Evolutionary conservation across 495 filamentous ascomycete species (phyloP).

Genomic region (Annulohypoxylon stygium): DNA sequence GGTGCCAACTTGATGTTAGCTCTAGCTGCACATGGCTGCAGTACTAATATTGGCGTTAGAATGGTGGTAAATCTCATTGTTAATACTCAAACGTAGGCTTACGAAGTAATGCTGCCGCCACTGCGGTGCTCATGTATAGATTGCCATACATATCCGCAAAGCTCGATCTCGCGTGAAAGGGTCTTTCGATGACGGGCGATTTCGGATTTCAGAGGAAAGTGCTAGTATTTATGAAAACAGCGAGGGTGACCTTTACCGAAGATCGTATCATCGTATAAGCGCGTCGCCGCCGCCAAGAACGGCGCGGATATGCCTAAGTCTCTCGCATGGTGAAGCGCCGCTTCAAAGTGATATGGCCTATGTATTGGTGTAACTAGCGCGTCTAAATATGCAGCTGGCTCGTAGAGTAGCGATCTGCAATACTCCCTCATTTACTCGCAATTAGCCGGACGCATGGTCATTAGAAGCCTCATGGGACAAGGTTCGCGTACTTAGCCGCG

Average conservation of each 20-base stretch:
- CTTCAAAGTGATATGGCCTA: conserved; percentile 30
- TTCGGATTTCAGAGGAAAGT: conserved; percentile 10
- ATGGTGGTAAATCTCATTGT: not conserved
- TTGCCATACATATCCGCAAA: conserved; percentile 38
- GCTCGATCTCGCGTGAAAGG: conserved; percentile 28
- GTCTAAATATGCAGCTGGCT: conserved; percentile 13
- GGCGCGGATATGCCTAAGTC: conserved; percentile 18
- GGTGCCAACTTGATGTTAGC: conserved; percentile 44
- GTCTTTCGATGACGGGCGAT: not conserved
- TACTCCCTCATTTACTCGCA: conserved; percentile 34
- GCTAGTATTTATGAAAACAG: conserved; percentile 23
- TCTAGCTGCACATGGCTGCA: conserved; percentile 36
- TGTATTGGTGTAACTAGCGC: conserved; percentile 27
- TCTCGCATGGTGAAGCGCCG: conserved; percentile 36
- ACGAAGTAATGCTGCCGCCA: conserved; percentile 41
- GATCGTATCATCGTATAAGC: conserved; percentile 11
- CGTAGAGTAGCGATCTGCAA: conserved; percentile 25
- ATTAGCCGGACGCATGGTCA: conserved; percentile 41
- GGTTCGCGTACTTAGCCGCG: conserved; percentile 42
- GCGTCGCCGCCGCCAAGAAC: conserved; percentile 18
- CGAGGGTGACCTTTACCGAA: not conserved
- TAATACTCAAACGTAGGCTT: conserved; percentile 20
- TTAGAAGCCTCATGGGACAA: conserved; percentile 23
- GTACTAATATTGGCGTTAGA: conserved; percentile 38
- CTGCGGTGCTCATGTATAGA: conserved; percentile 33